Conservation (phyloP, 352 stramenopile genomes). For the Phytophthora cactorum region DNA sequence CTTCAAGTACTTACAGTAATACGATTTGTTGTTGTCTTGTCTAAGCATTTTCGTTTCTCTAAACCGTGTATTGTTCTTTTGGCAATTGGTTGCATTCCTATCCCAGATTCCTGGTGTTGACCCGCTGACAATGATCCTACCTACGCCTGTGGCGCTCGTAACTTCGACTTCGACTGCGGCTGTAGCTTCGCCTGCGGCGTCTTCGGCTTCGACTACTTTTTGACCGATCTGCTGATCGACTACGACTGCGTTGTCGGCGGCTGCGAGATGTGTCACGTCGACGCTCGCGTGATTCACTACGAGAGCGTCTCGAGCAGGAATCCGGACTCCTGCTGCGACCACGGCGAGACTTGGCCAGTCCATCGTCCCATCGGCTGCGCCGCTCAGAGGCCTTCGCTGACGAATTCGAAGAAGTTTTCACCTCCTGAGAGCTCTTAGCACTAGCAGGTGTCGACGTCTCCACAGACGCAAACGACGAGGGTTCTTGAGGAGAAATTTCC, state of each 20-base stretch:
- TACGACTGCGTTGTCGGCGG: slow-evolving; percentile 28
- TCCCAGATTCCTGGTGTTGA: neutral
- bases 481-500: slow-evolving; percentile 21
- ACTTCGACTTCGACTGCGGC: slow-evolving; percentile 35
- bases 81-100: neutral
- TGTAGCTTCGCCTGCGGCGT: slow-evolving; percentile 25
- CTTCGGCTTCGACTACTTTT: slow-evolving; percentile 30
- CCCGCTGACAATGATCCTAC: neutral
- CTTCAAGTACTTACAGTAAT: too few relatives aligned
- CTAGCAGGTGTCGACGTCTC: slow-evolving; percentile 4
- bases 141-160: slow-evolving; percentile 23
- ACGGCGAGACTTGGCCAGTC: slow-evolving; percentile 6
- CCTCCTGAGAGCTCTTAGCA: neutral
- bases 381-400: slow-evolving; percentile 13
- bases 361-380: slow-evolving; percentile 34
- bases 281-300: slow-evolving; percentile 22
- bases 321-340: slow-evolving; percentile 14
- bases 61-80: too few relatives aligned
- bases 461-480: slow-evolving; percentile 3
- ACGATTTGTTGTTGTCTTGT: too few relatives aligned
- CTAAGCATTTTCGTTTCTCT: too few relatives aligned
- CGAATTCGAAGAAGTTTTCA: slow-evolving; percentile 7
- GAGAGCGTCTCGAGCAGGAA: slow-evolving; percentile 19
- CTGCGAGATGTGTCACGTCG: slow-evolving; percentile 11
- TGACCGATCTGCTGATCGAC: slow-evolving; percentile 27